Base-by-base conservation (phyloP, 164 flowering plant genomes). In the Nymphaea colorata region DNA sequence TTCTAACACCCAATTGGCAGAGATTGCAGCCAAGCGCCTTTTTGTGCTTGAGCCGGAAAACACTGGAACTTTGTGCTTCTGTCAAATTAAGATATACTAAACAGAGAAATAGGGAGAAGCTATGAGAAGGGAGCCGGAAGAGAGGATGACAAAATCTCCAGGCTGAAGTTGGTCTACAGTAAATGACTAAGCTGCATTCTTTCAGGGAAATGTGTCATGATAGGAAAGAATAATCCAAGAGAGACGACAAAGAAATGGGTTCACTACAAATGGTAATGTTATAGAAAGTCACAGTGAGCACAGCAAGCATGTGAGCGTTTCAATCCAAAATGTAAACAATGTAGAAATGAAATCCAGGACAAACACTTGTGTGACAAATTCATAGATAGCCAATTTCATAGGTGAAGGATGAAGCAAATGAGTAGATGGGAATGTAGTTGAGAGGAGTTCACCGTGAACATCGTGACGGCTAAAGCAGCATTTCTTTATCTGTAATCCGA, bases 41-140 rank as follows among this genome's bases (percentile, higher is more conserved):
- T 73, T 81, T 45, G 76, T 78, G 61, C 70, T 81, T n/a, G 87
- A 83, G 66, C 84, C 84, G 18, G 78, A 77, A 68, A 75, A 80
- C 74, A 63, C 80, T 2, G 84, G 83, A 81, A 79, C 63, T 83
- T 76, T 64, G 74, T 77, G 68, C 70, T 78, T 55, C 59, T 83
- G 68, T 81, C 87, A 2, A 78, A 75, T 65, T 71, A 76, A 7
- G 78, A 83, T 66, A 78, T 82, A 25, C 5, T 75, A 80, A 0
- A 15, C 65, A 60, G 51, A 71, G 63, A 70, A 73, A 72, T 81
- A 83, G 87, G 76, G 74, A 44, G 79, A 80, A 62, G 83, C 81
- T 5, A 75, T 78, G 70, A 81, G 79, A 69, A 73, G 62, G 69
- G 69, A 73, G 82, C 69, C 75, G 74, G 62, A 45, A 5, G 70